A percentile compares a stretch with the other conserved stretches of the same genome.
Conservation (phyloP, 2,329 filamentous ascomycete species). For the Thielaviopsis punctulata region DNA sequence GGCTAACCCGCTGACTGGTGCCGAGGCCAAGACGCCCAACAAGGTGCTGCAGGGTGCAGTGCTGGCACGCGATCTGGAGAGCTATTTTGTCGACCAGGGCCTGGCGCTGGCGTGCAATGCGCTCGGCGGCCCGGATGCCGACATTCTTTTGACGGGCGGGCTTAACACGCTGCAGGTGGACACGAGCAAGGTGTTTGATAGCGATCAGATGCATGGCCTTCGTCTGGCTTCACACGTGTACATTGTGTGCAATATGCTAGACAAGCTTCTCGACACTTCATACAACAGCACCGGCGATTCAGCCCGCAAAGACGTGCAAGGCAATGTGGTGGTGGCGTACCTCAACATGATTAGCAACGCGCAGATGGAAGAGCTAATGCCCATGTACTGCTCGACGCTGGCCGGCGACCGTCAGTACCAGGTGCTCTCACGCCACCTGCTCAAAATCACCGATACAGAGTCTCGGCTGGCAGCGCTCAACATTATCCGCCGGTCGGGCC, state of each 20-base stretch:
- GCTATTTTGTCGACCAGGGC: constrained; percentile 43
- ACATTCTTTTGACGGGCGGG: constrained; percentile 13
- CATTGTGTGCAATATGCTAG: constrained; percentile 49
- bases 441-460: constrained; percentile 48
- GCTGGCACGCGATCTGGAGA: constrained; percentile 43
- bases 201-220: constrained; percentile 45
- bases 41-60: constrained; percentile 65
- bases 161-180: constrained; percentile 21
- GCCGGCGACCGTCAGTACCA: constrained; percentile 45
- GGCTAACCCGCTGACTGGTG: constrained; percentile 33
- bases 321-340: constrained; percentile 68
- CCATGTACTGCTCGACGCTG: constrained; percentile 74
- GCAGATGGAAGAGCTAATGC: constrained; percentile 61
- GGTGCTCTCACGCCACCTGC: constrained; percentile 59
- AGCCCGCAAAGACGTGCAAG: constrained; percentile 30
- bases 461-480: constrained; percentile 52
- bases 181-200: constrained; percentile 31
- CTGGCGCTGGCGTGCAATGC: constrained; percentile 24
- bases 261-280: constrained; percentile 28
- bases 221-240: constrained; percentile 51
- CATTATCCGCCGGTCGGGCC: constrained; percentile 56
- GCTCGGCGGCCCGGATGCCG: constrained; percentile 21
- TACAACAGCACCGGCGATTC: neutral
- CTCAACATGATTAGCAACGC: constrained; percentile 60
- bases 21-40: constrained; percentile 45